Base-by-base conservation (phyloP, 1,284 basidiomycete species). In the Ustilago sp. region DNA sequence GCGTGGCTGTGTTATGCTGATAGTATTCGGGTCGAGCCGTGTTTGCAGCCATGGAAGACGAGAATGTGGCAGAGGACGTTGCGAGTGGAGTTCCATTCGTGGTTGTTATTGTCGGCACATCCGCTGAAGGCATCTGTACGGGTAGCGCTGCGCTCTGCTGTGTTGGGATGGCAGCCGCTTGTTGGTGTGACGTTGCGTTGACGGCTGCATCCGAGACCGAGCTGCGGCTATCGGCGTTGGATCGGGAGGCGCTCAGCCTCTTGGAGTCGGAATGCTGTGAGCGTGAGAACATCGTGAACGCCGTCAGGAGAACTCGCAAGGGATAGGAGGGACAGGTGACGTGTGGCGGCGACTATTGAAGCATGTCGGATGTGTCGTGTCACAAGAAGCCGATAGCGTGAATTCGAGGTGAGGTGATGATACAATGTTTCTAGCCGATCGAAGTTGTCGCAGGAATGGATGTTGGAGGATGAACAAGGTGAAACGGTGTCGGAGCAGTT, bases 91-190 rank as follows among this genome's bases (percentile, higher is more conserved):
- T 67, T 43, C 64, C 69, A 31, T 23, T 52, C 28, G 60, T 63
- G 39, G 69, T 72, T 6, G 63, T 67, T 43, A 72, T 72, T 53
- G 57, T 63, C 53, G 69, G 69, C 34, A 72, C 56, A 4, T 59
- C 69, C 41, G 57, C 19, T 2, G 64, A n/a, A 41, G 31, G 60
- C 38, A 59, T 63, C 31, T 57, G 52, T 15, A 67, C 19, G 31
- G 69, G 57, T 31, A 28, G 39, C 15, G 57, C 19, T 19, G 39
- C 60, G 50, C 51, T 39, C 32, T 50, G 48, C 52, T 36, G 59
- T 8, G 59, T 23, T 23, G 56, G 32, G 4, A 39, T 15, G 17
- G 32, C 15, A 38, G 6, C 8, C 23, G 39, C 13, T 13, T 34
- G 15, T 51, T n/a, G 45, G 19, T 48, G 17, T 48, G 59, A 41